Evolutionary conservation across 176 grass and related monocot species (phyloP).

Genomic region (Zoysia pacifica): DNA sequence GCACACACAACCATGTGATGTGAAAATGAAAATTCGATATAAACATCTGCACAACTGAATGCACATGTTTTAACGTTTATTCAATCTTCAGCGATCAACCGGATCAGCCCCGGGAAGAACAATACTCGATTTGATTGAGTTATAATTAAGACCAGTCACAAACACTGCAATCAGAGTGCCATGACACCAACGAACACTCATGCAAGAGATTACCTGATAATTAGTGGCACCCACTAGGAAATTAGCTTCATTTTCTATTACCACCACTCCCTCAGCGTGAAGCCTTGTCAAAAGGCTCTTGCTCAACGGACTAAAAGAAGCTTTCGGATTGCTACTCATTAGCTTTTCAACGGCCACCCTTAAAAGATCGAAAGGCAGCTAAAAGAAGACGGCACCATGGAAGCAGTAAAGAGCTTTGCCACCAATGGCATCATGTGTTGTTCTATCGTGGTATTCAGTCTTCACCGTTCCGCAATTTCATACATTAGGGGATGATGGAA

Average conservation of each 20-base stretch:
- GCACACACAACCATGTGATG: not conserved
- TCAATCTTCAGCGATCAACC: too few relatives aligned
- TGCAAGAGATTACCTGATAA: slow-evolving; percentile 24
- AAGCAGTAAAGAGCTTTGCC: not conserved
- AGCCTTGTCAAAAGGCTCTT: not conserved
- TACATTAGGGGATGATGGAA: not conserved
- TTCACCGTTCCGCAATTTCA: not conserved
- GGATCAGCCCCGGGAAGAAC: not conserved
- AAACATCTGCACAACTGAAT: not conserved
- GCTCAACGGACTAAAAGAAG: not conserved
- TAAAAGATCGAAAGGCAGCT: not conserved
- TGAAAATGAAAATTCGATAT: not conserved
- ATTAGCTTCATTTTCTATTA: not conserved
- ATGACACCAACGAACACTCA: slow-evolving; percentile 14
- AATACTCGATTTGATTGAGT: not conserved
- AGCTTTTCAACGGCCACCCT: not conserved
- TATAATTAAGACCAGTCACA: not conserved
- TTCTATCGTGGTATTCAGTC: not conserved
- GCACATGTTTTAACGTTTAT: too few relatives aligned
- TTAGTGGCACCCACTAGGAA: slow-evolving; percentile 20
- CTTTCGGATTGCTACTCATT: slow-evolving; percentile 2
- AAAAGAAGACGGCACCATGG: not conserved
- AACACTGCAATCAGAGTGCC: not conserved
- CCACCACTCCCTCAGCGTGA: not conserved
- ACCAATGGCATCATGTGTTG: not conserved